These are phyloP conservation scores for Puccinellia tenuiflora DNA, from an alignment of 176 grass and related monocot species.

Conservation along the genomic window DNA sequence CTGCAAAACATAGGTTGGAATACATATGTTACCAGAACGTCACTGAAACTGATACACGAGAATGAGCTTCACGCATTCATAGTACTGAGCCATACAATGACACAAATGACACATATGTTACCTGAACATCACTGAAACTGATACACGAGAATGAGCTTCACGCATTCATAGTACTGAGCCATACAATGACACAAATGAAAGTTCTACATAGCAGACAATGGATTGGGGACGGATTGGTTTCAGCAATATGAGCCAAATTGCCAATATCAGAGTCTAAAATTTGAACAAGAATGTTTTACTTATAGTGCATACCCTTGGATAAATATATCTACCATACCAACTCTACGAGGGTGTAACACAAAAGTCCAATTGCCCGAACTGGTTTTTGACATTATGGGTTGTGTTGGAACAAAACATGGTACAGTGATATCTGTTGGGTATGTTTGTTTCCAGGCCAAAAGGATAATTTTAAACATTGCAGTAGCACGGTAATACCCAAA, in stretches of 20 bases:
- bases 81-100: no score
- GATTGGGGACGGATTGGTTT: not conserved
- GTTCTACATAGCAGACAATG: not conserved
- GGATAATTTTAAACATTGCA: not conserved
- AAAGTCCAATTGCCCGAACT: not conserved
- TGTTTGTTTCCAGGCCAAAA: not conserved
- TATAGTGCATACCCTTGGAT: not conserved
- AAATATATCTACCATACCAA: not conserved
- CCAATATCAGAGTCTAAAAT: not conserved
- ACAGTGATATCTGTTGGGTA: not conserved
- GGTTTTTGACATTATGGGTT: not conserved
- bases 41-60: not conserved
- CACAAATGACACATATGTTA: constrained; percentile 17
- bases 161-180: not conserved
- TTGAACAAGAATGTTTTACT: not conserved
- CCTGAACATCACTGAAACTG: not conserved
- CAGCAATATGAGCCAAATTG: not conserved
- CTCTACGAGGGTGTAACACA: not conserved
- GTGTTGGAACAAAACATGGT: not conserved
- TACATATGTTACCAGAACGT: constrained; percentile 15
- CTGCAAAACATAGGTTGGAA: constrained; percentile 34
- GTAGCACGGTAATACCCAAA: not conserved
- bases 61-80: not conserved
- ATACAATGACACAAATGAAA: no score
- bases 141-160: not conserved